Percentiles rank a stretch among this genome's conserved stretches.
Evolutionary conservation across 805 yeast species (phyloP).

Genomic region (Myxozyma melibiosi): DNA sequence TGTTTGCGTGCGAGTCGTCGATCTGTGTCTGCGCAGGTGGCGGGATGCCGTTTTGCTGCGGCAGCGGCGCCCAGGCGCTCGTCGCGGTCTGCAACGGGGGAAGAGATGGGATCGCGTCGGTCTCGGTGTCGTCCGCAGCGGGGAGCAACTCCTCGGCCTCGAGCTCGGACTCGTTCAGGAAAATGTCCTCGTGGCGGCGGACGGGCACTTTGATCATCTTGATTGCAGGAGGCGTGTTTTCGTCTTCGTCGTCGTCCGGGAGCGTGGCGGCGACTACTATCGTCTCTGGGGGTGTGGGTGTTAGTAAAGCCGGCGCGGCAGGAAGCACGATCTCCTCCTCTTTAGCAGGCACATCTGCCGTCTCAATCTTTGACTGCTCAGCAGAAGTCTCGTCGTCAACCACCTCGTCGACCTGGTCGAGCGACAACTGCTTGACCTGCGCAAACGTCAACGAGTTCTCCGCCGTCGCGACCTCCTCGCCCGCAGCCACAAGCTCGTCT

Average conservation of each 20-base stretch:
- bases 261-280: slow-evolving; percentile 2
- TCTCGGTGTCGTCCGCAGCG: background rate
- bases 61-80: background rate
- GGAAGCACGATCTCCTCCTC: background rate
- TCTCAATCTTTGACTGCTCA: slow-evolving; percentile 1
- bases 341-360: background rate
- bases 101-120: background rate
- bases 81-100: slow-evolving; percentile 14
- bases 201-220: slow-evolving; percentile 21
- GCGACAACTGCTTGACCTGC: slow-evolving; percentile 17
- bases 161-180: slow-evolving; percentile 33
- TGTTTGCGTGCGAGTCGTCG: slow-evolving; percentile 20
- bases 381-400: background rate
- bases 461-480: slow-evolving; percentile 25
- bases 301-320: background rate
- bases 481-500: slow-evolving; percentile 35
- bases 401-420: slow-evolving; percentile 20
- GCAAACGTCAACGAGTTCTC: slow-evolving; percentile 18
- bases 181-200: slow-evolving; percentile 25
- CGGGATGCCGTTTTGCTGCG: background rate
- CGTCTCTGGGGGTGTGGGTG: background rate
- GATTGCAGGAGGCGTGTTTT: slow-evolving; percentile 10
- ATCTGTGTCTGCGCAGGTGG: slow-evolving; percentile 13
- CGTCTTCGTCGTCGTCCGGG: slow-evolving; percentile 16
- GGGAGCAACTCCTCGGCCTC: slow-evolving; percentile 11